Percentiles rank a stretch among this genome's conserved stretches.
Conservation (phyloP, 345 rosid genomes). For the Brassica cretica region DNA sequence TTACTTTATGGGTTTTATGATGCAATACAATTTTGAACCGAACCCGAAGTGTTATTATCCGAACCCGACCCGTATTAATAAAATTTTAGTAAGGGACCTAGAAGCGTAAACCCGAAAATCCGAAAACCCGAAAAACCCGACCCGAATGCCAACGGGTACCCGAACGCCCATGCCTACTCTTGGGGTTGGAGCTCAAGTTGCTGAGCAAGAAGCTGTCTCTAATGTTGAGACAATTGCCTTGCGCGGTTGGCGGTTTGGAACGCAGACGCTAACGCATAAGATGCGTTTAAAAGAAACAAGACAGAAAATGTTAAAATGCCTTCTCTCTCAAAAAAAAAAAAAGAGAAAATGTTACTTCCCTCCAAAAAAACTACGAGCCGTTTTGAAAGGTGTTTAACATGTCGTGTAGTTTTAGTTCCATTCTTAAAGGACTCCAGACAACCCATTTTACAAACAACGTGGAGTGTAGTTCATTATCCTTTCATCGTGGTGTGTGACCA, state of each 20-base stretch:
- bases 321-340: too few relatives aligned
- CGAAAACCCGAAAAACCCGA: too few relatives aligned
- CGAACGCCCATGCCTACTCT: too few relatives aligned
- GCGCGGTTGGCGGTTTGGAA: neutral
- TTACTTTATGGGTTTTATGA: too few relatives aligned
- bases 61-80: too few relatives aligned
- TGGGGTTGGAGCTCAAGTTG: too few relatives aligned
- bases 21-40: too few relatives aligned
- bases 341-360: neutral
- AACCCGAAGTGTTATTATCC: too few relatives aligned
- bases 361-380: neutral
- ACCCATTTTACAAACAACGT: neutral
- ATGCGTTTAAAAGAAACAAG: neutral
- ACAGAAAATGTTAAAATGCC: too few relatives aligned
- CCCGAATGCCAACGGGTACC: too few relatives aligned
- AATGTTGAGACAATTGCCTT: neutral
- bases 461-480: conserved; percentile 36
- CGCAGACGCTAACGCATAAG: neutral
- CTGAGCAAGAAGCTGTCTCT: neutral
- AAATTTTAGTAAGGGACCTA: too few relatives aligned
- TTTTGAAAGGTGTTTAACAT: neutral
- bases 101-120: too few relatives aligned
- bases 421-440: neutral
- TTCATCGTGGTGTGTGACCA: conserved; percentile 10
- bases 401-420: neutral